Evolutionary conservation across 139 green algal genomes (phyloP).

Genomic region (Coccomyxa sp.): DNA sequence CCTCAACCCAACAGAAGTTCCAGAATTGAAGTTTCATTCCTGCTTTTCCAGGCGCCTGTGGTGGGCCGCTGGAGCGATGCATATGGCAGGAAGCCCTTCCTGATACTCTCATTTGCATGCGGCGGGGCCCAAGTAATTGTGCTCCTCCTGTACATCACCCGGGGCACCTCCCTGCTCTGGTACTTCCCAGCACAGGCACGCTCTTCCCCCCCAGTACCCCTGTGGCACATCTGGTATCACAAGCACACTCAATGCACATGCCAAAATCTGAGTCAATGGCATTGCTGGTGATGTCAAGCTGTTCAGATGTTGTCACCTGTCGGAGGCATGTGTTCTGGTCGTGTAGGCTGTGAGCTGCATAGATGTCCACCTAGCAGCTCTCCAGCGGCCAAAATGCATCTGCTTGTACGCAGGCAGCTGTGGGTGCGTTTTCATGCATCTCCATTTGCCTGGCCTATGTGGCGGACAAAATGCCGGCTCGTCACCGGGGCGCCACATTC

Average conservation of each 20-base stretch:
- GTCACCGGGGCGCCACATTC: constrained; percentile 48
- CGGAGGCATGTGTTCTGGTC: too few species aligned
- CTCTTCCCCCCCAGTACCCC: too few species aligned
- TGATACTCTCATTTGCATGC: constrained; percentile 44
- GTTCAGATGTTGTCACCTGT: too few species aligned
- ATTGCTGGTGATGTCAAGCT: too few species aligned
- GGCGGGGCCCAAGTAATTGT: constrained; percentile 33
- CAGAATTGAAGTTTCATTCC: background rate
- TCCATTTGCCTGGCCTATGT: constrained; percentile 48
- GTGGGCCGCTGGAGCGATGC: constrained; percentile 64
- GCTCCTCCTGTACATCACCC: constrained; percentile 49
- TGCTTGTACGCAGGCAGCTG: constrained; percentile 22
- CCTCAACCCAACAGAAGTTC: too few species aligned
- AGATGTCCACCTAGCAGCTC: too few species aligned
- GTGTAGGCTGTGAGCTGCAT: too few species aligned
- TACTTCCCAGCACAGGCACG: constrained; percentile 40
- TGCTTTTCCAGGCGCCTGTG: constrained; percentile 34
- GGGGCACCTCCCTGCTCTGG: constrained; percentile 29
- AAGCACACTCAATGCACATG: too few species aligned
- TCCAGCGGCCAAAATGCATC: too few species aligned
- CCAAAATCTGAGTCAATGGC: background rate
- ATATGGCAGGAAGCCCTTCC: constrained; percentile 72
- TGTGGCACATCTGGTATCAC: too few species aligned
- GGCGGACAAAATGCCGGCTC: constrained; percentile 46
- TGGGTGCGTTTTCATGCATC: constrained; percentile 50